phyloP scores from a whole-genome alignment of 2,329 filamentous ascomycete genomes.

The Corinectria fuckeliana region DNA sequence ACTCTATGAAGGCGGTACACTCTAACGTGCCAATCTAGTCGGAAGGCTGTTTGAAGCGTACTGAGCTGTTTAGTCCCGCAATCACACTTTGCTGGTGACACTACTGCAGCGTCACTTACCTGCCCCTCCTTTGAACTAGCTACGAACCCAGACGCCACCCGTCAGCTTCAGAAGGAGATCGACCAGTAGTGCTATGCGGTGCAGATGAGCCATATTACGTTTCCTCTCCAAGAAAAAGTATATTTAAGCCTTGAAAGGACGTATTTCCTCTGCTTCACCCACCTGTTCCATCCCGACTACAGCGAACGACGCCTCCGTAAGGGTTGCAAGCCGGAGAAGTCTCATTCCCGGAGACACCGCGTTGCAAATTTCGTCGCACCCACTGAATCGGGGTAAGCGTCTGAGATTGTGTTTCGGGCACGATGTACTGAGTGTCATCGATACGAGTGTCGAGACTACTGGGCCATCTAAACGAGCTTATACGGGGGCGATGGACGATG shows the following conservation, averaged over 20 bases:
- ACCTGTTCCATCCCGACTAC: slow-evolving; percentile 16
- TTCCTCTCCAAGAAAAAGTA: slow-evolving; percentile 9
- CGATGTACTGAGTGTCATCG: neutral
- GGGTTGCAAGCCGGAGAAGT: slow-evolving; percentile 1
- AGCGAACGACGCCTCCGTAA: neutral
- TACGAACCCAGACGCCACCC: neutral
- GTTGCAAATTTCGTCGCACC: slow-evolving; percentile 1
- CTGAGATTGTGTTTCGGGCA: too few species aligned
- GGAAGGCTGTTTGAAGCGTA: neutral
- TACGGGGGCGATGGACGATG: slow-evolving; percentile 26
- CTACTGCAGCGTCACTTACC: slow-evolving; percentile 15
- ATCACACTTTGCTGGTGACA: slow-evolving; percentile 20
- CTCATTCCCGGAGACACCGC: slow-evolving; percentile 9
- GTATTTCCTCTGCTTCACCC: slow-evolving; percentile 26
- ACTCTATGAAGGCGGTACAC: slow-evolving; percentile 13
- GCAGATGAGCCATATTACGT: neutral
- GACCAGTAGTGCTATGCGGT: slow-evolving; percentile 15
- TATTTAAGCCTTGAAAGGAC: slow-evolving; percentile 27
- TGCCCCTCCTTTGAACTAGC: slow-evolving; percentile 16
- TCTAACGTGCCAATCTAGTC: slow-evolving; percentile 5
- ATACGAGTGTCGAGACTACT: slow-evolving; percentile 25
- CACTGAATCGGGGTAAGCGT: slow-evolving; percentile 17
- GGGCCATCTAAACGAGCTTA: slow-evolving; percentile 17
- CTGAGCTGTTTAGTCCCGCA: neutral
- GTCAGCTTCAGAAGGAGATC: slow-evolving; percentile 7